These are phyloP conservation scores for Blastobotrys aristatus DNA, from an alignment of 1,139 yeast genomes.

Conservation along the genomic window DNA sequence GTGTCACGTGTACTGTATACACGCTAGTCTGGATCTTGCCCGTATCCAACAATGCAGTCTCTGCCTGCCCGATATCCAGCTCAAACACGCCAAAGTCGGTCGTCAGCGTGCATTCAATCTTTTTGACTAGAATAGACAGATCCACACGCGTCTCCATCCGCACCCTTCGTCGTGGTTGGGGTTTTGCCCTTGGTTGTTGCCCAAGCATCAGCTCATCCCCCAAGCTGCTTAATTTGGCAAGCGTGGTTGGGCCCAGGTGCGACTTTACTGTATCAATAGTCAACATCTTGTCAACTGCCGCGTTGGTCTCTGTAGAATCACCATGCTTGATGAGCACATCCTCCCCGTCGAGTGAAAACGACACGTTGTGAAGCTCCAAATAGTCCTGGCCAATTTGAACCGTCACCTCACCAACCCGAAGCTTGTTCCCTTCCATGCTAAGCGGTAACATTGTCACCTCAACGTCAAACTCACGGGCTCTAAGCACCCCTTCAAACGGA, in stretches of 20 bases:
- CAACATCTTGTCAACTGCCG: constrained; percentile 9
- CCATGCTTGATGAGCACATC: constrained; percentile 10
- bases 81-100: constrained; percentile 21
- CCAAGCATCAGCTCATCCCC: background rate
- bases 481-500: constrained; percentile 17
- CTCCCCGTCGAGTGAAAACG: constrained; percentile 5
- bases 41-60: constrained; percentile 14
- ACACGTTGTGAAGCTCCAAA: background rate
- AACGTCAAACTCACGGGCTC: constrained; percentile 15
- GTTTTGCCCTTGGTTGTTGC: too few relatives aligned
- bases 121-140: constrained; percentile 3
- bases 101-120: constrained; percentile 12
- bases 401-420: constrained; percentile 8
- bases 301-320: constrained; percentile 16
- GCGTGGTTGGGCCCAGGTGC: background rate
- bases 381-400: constrained; percentile 1
- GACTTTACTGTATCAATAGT: constrained; percentile 12
- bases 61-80: constrained; percentile 31
- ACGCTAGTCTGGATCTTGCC: constrained; percentile 15
- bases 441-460: constrained; percentile 22
- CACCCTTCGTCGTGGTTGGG: too few relatives aligned
- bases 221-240: background rate
- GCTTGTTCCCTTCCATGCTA: constrained; percentile 17
- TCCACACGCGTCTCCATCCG: constrained; percentile 3
- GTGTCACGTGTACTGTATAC: constrained; percentile 18